Base-by-base conservation (phyloP, 306 rosid genomes). In the Begonia masoniana region DNA sequence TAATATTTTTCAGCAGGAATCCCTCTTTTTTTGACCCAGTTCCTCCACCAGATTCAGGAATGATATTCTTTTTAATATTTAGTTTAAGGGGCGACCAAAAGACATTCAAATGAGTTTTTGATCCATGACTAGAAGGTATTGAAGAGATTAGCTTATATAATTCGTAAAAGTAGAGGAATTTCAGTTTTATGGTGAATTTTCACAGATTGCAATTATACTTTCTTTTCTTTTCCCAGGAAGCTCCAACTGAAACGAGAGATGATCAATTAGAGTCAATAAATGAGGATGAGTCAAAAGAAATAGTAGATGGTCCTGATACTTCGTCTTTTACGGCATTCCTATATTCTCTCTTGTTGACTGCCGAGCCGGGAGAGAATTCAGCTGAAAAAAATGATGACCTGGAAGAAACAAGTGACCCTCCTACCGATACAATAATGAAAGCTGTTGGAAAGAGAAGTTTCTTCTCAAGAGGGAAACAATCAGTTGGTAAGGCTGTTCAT, bases 281-380 rank as follows among this genome's bases (percentile, higher is more conserved):
- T 58, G 82, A 78, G 52, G 82, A 78, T 63, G 65, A 68, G 62
- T 41, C 59, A 10, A 71, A 43, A 51, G 71, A 55, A 43, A 21
- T 67, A 53, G 84, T 55, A 56, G 85, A 80, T 54, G 97, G 91
- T n/a, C 95, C 97, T 11, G 97, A 89, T 71, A 85, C 97, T 57
- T 85, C 97, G 43, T 89, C 97, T 10, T 82, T 89, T 66, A 43
- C 82, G 50, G 94, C 97, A 14, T 89, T 89, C 69, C 75, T 89
- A 13, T 82, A 78, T 68, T 89, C 97, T 12, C 49, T 89, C 0
- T 63, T 74, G 78, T 71, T 85, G 10, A 75, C 93, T 16, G 62
- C 97, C 6, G 78, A 74, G 46, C 35, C 82, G 15, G 71, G 54
- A 10, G 82, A 71, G 47, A 71, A 59, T 41, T 24, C 66, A 4